Evolutionary conservation across 805 yeast species (phyloP).

Genomic region (Yarrowia sp.): DNA sequence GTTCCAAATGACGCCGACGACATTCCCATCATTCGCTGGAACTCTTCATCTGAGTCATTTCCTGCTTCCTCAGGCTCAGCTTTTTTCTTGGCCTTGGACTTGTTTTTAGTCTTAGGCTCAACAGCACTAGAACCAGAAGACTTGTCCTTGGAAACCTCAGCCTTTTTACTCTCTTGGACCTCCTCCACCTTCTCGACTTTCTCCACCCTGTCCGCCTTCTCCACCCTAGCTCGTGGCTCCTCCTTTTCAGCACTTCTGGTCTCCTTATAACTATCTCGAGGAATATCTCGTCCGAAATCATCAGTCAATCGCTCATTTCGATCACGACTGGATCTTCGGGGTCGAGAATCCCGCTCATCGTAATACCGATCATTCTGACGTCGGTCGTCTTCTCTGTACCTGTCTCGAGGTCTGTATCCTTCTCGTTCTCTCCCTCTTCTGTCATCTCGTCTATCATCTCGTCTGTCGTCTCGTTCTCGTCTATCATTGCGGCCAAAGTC

Average conservation of each 20-base stretch:
- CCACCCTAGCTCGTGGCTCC: neutral
- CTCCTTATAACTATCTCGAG: neutral
- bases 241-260: neutral
- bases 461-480: neutral
- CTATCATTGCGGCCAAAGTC: neutral
- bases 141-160: neutral
- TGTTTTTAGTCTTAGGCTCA: neutral
- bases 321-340: neutral
- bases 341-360: too few relatives aligned
- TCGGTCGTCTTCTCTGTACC: neutral
- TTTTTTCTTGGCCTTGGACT: too few relatives aligned
- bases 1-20: constrained; percentile 40
- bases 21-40: constrained; percentile 46
- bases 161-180: too few relatives aligned
- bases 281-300: constrained; percentile 15
- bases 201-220: too few relatives aligned
- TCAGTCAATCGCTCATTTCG: neutral
- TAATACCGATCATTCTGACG: neutral
- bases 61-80: neutral
- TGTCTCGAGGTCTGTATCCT: neutral
- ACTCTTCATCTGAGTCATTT: constrained; percentile 30
- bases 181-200: neutral
- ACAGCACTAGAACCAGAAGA: too few relatives aligned
- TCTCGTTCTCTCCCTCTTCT: neutral
- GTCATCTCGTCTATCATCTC: neutral